Percentiles rank a stretch among this genome's conserved stretches.
Evolutionary conservation across 345 rosid genomes (phyloP).

Genomic region (Excoecaria cochinchinensis): DNA sequence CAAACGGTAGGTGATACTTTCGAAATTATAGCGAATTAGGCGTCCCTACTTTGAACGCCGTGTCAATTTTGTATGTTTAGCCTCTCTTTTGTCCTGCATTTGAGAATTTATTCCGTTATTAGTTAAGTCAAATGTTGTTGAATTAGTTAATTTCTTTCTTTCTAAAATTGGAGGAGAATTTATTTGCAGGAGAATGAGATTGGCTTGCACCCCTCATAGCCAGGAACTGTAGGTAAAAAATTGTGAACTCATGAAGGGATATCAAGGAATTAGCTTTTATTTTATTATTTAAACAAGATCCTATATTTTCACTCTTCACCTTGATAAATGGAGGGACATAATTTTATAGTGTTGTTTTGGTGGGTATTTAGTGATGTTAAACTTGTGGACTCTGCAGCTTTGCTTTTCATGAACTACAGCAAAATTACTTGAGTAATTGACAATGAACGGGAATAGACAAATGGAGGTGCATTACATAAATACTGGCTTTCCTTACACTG

Average conservation of each 20-base stretch:
- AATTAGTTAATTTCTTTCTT: background rate
- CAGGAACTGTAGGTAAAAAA: constrained; percentile 3
- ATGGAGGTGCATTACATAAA: constrained; percentile 59
- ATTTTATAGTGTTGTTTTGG: background rate
- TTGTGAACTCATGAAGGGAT: background rate
- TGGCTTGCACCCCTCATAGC: constrained; percentile 13
- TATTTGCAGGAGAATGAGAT: constrained; percentile 12
- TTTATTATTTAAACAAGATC: background rate
- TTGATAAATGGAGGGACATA: background rate
- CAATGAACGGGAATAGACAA: constrained; percentile 49
- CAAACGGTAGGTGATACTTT: background rate
- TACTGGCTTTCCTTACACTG: constrained; percentile 55
- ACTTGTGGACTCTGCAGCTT: constrained; percentile 28
- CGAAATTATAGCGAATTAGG: background rate
- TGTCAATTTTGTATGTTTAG: constrained; percentile 1
- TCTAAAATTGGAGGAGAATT: background rate
- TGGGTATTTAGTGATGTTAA: constrained; percentile 3
- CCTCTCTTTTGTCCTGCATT: background rate
- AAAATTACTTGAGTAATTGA: background rate
- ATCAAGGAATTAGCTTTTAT: background rate
- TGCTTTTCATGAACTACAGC: constrained; percentile 13
- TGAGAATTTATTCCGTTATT: background rate
- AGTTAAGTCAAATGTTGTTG: background rate
- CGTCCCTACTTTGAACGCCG: constrained; percentile 10
- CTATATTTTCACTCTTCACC: background rate